Percentiles rank a stretch among this genome's conserved stretches.
Evolutionary conservation across 2,329 filamentous ascomycete genomes (phyloP).

Genomic region (Xylaria digitata): DNA sequence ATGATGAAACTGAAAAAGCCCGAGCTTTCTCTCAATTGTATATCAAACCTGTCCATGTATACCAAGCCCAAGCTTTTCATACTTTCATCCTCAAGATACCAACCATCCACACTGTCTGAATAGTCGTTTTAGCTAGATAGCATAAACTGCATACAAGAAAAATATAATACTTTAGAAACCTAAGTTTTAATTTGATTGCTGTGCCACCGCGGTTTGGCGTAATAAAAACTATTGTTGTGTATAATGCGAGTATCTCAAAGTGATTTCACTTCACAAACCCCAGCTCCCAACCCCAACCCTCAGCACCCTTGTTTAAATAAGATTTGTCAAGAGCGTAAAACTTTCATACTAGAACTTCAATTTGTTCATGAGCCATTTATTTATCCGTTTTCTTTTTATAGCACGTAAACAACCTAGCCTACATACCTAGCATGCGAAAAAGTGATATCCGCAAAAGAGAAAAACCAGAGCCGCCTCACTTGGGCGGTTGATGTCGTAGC

Average conservation of each 20-base stretch:
- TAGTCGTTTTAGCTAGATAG: too few relatives aligned
- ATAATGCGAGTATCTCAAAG: too few relatives aligned
- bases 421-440: constrained; percentile 11
- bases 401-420: constrained; percentile 13
- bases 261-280: too few relatives aligned
- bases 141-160: background rate
- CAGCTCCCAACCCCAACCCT: too few relatives aligned
- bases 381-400: constrained; percentile 4
- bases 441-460: background rate
- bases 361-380: constrained; percentile 7
- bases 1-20: too few relatives aligned
- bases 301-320: too few relatives aligned
- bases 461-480: background rate
- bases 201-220: too few relatives aligned
- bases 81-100: constrained; percentile 22
- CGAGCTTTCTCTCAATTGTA: constrained; percentile 4
- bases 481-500: constrained; percentile 1
- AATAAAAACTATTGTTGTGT: too few relatives aligned
- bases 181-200: too few relatives aligned
- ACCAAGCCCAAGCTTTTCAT: constrained; percentile 7
- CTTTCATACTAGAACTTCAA: background rate
- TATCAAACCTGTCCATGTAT: constrained; percentile 9
- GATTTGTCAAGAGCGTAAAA: too few relatives aligned
- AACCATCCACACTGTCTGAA: background rate
- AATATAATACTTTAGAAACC: background rate